Base-by-base conservation (phyloP, 345 rosid genomes). In the Rubroshorea leprosula region DNA sequence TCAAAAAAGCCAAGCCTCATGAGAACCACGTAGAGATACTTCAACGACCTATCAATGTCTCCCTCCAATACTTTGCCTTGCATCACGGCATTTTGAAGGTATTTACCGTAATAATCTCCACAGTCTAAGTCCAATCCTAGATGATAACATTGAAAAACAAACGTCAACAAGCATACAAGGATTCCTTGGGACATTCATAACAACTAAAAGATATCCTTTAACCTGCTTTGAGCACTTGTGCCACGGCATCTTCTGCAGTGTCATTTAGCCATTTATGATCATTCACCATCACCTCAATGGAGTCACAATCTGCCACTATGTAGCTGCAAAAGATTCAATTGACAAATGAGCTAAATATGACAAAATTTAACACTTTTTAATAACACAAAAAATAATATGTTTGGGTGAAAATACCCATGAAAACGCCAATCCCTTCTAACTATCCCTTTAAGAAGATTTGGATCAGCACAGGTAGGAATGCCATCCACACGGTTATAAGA, bases 401-500 rank as follows among this genome's bases (percentile, higher is more conserved):
- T 3, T 38, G 4, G 12, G 24, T 13, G 10, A 55, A 1, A 17
- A 25, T 66, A 71, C 79, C 89, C 90, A 19, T 79, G 76, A 7
- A 83, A 75, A 54, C 61, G 65, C 90, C 94, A 83, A 1, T 75
- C 78, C 31, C 46, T 58, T 44, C 76, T 59, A 17, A 81, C 68
- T 14, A 57, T 38, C 5, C 73, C 71, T 59, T 69, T 67, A 11
- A 81, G 72, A 4, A 76, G 73, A 22, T 70, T 48, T n/a, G 78
- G 73, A 11, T 83, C 82, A 16, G 82, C 79, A 70, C 84, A 78
- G 27, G 82, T 62, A 19, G 84, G 86, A 64, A 70, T 65, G 0
- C 84, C 84, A 58, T 83, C 78, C n/a, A 83, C 77, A 12, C 75
- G 65, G 23, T 78, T 80, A 38, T 74, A 78, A 7, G 83, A 72